Conservation (phyloP, 495 filamentous ascomycete species). For the Filosporella fistucella region DNA sequence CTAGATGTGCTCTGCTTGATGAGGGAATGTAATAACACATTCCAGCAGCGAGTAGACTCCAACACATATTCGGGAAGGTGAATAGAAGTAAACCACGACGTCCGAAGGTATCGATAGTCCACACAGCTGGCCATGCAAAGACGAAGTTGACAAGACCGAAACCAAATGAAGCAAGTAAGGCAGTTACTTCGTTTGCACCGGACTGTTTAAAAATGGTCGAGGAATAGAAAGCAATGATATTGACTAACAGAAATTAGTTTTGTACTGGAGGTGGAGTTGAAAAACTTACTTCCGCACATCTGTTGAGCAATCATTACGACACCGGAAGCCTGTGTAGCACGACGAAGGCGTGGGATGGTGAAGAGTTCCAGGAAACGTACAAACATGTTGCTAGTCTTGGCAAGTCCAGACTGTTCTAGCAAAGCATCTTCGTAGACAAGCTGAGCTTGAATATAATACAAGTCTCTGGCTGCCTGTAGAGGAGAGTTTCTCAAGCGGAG, state of each 20-base stretch:
- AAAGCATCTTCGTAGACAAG: conserved; percentile 57
- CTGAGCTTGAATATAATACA: conserved; percentile 76
- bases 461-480: conserved; percentile 74
- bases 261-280: too few species aligned
- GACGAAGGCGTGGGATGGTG: conserved; percentile 69
- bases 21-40: conserved; percentile 63
- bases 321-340: conserved; percentile 64
- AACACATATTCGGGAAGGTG: conserved; percentile 83
- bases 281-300: conserved; percentile 51
- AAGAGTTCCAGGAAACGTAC: conserved; percentile 68
- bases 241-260: conserved; percentile 30
- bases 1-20: conserved; percentile 46
- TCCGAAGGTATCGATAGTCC: conserved; percentile 82
- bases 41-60: conserved; percentile 69
- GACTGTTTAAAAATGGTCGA: conserved; percentile 65
- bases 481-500: conserved; percentile 57
- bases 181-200: too few species aligned
- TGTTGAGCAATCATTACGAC: conserved; percentile 78
- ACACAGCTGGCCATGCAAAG: conserved; percentile 78
- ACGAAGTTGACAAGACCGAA: conserved; percentile 79
- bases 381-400: conserved; percentile 48
- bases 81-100: conserved; percentile 72
- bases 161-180: conserved; percentile 51
- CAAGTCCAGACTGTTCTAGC: conserved; percentile 42
- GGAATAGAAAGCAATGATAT: conserved; percentile 83